A percentile compares a stretch with the other conserved stretches of the same genome.
Conservation (phyloP, 805 yeast species). For the Candida silvatica region DNA sequence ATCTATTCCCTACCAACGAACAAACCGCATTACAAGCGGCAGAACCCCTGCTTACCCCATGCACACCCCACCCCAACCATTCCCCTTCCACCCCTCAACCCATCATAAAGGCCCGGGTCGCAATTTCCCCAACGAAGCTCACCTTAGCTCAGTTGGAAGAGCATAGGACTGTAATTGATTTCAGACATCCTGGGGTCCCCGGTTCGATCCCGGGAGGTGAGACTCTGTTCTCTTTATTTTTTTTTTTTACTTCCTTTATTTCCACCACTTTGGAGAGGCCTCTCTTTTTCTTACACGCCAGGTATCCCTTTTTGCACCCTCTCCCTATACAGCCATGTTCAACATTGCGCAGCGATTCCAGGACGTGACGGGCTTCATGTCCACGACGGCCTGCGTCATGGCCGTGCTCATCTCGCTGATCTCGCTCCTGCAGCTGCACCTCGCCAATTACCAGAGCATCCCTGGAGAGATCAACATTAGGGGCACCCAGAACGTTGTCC, state of each 20-base stretch:
- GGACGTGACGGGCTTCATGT: constrained; percentile 19
- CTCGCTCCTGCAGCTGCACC: constrained; percentile 40
- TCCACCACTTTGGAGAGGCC: no score
- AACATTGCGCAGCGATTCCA: constrained; percentile 1
- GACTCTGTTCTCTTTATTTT: constrained; percentile 3
- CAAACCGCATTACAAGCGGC: no score
- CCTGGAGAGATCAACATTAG: constrained; percentile 16
- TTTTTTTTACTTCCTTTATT: no score
- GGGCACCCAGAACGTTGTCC: constrained; percentile 15
- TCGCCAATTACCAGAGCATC: constrained; percentile 34
- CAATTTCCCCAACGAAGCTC: no score
- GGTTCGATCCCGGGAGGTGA: constrained; percentile 7
- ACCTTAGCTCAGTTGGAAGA: constrained; percentile 6
- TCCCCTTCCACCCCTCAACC: no score
- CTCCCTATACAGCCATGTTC: constrained; percentile 1
- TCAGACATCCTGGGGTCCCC: constrained; percentile 5
- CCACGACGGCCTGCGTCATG: constrained; percentile 41
- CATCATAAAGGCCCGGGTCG: no score
- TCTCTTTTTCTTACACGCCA: no score
- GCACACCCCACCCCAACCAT: no score
- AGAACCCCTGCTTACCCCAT: no score
- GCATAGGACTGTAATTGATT: constrained; percentile 5
- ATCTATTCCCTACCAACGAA: no score
- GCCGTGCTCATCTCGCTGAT: constrained; percentile 38
- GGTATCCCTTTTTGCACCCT: no score